Percentiles rank a stretch among this genome's conserved stretches.
phyloP scores from a whole-genome alignment of 129 eudicot genomes.

The Logfia minima region DNA sequence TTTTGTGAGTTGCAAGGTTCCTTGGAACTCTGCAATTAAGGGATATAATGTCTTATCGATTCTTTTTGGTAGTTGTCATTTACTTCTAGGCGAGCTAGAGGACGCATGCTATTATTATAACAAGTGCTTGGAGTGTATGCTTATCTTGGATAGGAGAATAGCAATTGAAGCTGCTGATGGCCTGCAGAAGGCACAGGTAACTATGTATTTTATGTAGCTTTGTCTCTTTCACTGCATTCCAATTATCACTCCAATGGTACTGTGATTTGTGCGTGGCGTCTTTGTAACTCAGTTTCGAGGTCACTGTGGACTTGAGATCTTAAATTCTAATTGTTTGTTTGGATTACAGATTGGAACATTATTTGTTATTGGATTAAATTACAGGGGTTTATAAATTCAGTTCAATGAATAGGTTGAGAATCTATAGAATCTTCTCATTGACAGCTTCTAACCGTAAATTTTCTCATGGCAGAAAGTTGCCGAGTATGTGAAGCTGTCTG shows the following conservation, averaged over 20 bases:
- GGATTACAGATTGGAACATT: background rate
- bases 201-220: background rate
- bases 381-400: background rate
- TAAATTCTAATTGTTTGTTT: background rate
- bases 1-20: conserved; percentile 9
- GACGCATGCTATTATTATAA: conserved; percentile 57
- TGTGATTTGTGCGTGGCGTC: background rate
- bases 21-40: background rate
- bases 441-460: conserved; percentile 30
- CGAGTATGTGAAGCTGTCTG: conserved; percentile 41
- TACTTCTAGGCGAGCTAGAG: conserved; percentile 77
- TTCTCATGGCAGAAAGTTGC: conserved; percentile 63
- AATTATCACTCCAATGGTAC: conserved; percentile 5
- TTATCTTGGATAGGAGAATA: conserved; percentile 61
- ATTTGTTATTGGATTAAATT: conserved; percentile 5
- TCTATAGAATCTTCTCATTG: background rate
- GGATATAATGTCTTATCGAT: background rate
- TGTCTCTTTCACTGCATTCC: background rate
- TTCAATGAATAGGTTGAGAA: background rate
- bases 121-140: conserved; percentile 50
- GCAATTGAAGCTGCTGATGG: conserved; percentile 91
- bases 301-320: conserved; percentile 12
- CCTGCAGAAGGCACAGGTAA: conserved; percentile 75
- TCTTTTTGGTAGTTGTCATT: conserved; percentile 55
- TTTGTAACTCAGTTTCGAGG: conserved; percentile 4